Conservation (phyloP, 495 filamentous ascomycete genomes). For the Viridothelium virens region DNA sequence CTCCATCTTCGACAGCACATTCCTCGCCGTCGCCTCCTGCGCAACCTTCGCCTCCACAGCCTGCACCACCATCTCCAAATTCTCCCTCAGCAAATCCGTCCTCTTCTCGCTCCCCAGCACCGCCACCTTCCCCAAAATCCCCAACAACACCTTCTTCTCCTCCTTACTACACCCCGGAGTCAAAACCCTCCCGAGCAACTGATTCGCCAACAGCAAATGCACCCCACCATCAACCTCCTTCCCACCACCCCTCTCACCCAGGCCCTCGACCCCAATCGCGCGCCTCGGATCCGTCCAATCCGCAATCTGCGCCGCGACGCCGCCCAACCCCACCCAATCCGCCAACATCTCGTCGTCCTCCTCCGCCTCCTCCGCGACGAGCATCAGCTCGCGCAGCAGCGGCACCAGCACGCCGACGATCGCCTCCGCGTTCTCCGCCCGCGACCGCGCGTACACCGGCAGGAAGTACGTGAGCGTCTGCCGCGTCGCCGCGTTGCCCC, state of each 20-base stretch:
- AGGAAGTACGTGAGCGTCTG: constrained; percentile 93
- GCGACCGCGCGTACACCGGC: constrained; percentile 85
- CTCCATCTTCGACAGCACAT: constrained; percentile 30
- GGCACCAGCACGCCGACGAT: constrained; percentile 70
- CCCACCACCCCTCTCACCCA: constrained; percentile 29
- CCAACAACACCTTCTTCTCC: constrained; percentile 73
- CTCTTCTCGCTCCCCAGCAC: constrained; percentile 46
- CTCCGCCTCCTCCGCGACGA: constrained; percentile 48
- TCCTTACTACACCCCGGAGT: constrained; percentile 54
- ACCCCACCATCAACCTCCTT: constrained; percentile 50
- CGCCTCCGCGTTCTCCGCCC: constrained; percentile 65
- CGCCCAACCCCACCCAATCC: constrained; percentile 50
- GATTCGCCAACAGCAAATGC: constrained; percentile 58
- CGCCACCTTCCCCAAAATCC: constrained; percentile 75
- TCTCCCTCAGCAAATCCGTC: constrained; percentile 28
- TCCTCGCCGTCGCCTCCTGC: constrained; percentile 29
- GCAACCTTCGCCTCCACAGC: constrained; percentile 29
- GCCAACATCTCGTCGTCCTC: constrained; percentile 49
- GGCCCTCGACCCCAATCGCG: constrained; percentile 59
- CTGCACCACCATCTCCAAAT: constrained; percentile 31
- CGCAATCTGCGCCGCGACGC: constrained; percentile 70
- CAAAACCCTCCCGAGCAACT: constrained; percentile 52
- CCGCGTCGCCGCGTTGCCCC: constrained; percentile 73
- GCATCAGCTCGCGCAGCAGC: constrained; percentile 45
- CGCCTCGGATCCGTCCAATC: constrained; percentile 96